phyloP scores from a whole-genome alignment of 352 stramenopile species.

The Globisporangium mamillatum region DNA sequence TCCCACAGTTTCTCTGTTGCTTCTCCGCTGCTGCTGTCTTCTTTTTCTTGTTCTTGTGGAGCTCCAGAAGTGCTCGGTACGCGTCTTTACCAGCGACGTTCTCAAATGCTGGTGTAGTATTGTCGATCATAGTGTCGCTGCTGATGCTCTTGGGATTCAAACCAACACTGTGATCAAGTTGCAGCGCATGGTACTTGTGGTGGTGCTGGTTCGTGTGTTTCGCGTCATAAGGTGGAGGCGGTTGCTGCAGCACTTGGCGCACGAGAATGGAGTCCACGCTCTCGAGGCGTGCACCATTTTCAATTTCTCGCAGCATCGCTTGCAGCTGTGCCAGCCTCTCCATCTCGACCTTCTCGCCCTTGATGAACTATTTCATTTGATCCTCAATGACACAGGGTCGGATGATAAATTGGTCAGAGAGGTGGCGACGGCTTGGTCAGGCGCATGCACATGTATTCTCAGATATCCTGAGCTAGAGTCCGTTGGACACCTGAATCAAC shows the following conservation, averaged over 20 bases:
- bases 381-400: no score
- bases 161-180: background rate
- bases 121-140: background rate
- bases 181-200: background rate
- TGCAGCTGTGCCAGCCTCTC: constrained; percentile 41
- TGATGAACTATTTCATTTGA: no score
- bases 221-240: background rate
- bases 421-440: constrained; percentile 3
- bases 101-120: background rate
- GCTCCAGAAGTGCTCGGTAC: constrained; percentile 38
- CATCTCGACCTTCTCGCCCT: constrained; percentile 1
- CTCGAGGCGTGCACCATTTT: constrained; percentile 46
- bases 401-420: background rate
- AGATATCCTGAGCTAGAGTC: background rate
- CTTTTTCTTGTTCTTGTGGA: constrained; percentile 26
- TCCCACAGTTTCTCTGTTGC: background rate
- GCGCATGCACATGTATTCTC: constrained; percentile 5
- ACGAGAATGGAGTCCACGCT: constrained; percentile 49
- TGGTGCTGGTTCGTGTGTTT: background rate
- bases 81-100: constrained; percentile 30
- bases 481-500: no score
- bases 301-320: constrained; percentile 48
- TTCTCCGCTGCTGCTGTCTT: background rate
- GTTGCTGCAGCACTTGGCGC: constrained; percentile 40
- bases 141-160: background rate